Evolutionary conservation across 1,284 basidiomycete genomes (phyloP).

Genomic region (Apiotrichum porosum): DNA sequence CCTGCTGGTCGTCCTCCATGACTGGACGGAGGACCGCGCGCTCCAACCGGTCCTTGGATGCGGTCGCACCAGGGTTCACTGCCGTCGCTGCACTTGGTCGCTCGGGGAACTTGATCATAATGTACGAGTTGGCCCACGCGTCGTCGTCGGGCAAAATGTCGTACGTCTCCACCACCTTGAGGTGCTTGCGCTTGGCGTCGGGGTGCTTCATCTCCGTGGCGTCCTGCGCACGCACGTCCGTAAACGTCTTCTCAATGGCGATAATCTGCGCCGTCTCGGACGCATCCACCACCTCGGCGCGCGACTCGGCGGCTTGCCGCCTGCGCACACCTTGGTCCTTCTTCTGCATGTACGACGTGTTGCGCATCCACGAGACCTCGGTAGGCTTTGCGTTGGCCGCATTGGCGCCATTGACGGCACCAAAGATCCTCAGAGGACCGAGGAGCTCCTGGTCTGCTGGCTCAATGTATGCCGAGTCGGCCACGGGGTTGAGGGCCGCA

Average conservation of each 20-base stretch:
- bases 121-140: conserved; percentile 84
- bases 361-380: conserved; percentile 81
- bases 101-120: conserved; percentile 81
- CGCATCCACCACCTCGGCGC: conserved; percentile 60
- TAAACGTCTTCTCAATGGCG: conserved; percentile 78
- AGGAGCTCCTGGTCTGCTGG: conserved; percentile 35
- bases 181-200: conserved; percentile 62
- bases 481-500: conserved; percentile 62
- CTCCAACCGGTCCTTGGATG: conserved; percentile 56
- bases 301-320: conserved; percentile 19
- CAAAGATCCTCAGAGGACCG: conserved; percentile 24
- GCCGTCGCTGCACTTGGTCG: conserved; percentile 66
- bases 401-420: conserved; percentile 16
- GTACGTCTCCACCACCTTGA: conserved; percentile 73
- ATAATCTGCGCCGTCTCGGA: conserved; percentile 72
- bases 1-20: conserved; percentile 71
- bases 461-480: conserved; percentile 55
- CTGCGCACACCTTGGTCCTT: conserved; percentile 24
- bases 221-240: conserved; percentile 57
- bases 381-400: conserved; percentile 6
- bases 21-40: conserved; percentile 81
- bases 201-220: conserved; percentile 60
- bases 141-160: conserved; percentile 80
- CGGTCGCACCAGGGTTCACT: conserved; percentile 60
- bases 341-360: conserved; percentile 76